phyloP scores from a whole-genome alignment of 495 filamentous ascomycete species.

The Neurospora discreta region DNA sequence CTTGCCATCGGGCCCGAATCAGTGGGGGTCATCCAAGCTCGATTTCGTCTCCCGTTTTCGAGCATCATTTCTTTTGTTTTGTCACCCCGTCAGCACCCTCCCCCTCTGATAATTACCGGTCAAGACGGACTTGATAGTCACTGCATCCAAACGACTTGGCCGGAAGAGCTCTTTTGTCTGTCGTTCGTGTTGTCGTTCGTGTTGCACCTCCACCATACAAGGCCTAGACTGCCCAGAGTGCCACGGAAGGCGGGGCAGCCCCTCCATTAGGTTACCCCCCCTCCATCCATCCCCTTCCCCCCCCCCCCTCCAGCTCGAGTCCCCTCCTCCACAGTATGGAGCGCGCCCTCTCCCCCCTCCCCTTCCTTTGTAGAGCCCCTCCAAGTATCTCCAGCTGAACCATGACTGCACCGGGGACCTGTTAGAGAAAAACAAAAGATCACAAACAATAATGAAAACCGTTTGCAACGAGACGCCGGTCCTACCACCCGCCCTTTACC shows the following conservation, averaged over 20 bases:
- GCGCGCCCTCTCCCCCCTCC: not conserved
- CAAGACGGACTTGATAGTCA: not conserved
- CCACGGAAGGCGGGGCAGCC: not conserved
- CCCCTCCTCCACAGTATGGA: not conserved
- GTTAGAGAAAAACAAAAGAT: not conserved
- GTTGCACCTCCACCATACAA: not conserved
- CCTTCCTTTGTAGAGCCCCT: not conserved
- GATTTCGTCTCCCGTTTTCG: not conserved
- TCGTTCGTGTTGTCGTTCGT: not conserved
- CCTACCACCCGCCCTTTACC: not conserved
- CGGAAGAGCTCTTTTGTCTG: not conserved
- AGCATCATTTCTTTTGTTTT: not conserved
- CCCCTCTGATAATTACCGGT: not conserved
- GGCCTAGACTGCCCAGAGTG: not conserved
- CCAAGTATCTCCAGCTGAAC: not conserved
- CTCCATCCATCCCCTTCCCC: not conserved
- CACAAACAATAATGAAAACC: too few species aligned
- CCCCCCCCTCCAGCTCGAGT: not conserved
- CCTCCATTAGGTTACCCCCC: not conserved
- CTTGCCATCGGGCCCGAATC: not conserved
- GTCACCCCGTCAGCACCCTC: not conserved
- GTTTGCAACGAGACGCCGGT: not conserved
- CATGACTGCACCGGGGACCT: not conserved
- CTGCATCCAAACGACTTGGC: not conserved
- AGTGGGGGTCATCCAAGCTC: not conserved